phyloP scores from a whole-genome alignment of 2,329 filamentous ascomycete species.

The Penicillium sp. region DNA sequence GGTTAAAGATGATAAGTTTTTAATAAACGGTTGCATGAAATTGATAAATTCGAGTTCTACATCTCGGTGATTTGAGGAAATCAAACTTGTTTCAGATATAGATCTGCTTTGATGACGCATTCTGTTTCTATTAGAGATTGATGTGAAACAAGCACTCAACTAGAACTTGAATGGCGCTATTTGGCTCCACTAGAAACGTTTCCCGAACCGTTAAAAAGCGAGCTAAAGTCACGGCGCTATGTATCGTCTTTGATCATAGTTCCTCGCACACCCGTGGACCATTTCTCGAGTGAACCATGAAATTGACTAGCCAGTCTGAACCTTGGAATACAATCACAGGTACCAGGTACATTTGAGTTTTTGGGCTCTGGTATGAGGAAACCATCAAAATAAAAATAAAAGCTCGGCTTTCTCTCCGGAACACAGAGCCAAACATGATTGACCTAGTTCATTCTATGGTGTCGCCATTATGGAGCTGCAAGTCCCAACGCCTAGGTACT shows the following conservation, averaged over 20 bases:
- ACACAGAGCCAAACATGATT: not conserved
- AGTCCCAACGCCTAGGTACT: not conserved
- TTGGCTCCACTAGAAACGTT: not conserved
- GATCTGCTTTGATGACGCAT: not conserved
- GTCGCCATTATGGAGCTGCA: not conserved
- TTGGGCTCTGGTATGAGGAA: too few species aligned
- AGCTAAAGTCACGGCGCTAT: not conserved
- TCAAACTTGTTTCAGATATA: not conserved
- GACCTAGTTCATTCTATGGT: not conserved
- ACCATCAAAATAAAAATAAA: too few species aligned
- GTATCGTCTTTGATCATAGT: too few species aligned
- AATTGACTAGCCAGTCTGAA: not conserved
- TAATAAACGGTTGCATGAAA: conserved; percentile 12
- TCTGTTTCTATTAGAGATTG: not conserved
- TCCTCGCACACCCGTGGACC: too few species aligned
- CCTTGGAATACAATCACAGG: not conserved
- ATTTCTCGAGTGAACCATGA: not conserved
- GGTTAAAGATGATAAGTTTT: conserved; percentile 6
- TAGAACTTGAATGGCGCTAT: not conserved
- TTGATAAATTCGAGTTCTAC: not conserved
- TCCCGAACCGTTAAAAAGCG: not conserved
- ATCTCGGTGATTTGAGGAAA: not conserved
- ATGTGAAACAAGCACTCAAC: not conserved
- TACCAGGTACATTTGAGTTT: not conserved
- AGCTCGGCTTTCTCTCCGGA: not conserved